Conservation (phyloP, 257 asterid species). For the Fraxinus cuspidata region DNA sequence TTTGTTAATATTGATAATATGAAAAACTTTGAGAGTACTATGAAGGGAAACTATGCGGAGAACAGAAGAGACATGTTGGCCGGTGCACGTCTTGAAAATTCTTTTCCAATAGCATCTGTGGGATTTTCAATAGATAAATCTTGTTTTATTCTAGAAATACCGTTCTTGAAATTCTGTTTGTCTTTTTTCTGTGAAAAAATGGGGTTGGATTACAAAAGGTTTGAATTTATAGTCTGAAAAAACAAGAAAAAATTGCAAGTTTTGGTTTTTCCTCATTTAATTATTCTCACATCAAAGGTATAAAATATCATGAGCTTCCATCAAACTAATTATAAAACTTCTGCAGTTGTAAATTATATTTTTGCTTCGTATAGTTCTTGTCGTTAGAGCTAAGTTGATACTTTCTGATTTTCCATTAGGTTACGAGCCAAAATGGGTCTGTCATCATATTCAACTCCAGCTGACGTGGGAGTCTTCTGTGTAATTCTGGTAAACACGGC, state of each 20-base stretch:
- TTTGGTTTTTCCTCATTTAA: background rate
- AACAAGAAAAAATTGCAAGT: background rate
- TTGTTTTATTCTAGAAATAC: background rate
- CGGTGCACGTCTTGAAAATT: background rate
- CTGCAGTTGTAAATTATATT: background rate
- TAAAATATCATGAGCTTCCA: background rate
- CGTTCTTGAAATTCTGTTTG: background rate
- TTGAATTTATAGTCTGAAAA: background rate
- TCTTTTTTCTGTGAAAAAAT: background rate
- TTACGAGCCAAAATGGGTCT: constrained; percentile 60
- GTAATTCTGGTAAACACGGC: constrained; percentile 81
- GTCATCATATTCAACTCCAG: constrained; percentile 76
- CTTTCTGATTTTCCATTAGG: constrained; percentile 28
- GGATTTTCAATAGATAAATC: background rate
- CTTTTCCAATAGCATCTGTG: background rate
- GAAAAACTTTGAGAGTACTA: background rate
- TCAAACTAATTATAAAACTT: background rate
- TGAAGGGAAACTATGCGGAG: background rate
- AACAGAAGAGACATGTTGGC: background rate
- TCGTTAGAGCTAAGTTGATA: constrained; percentile 20
- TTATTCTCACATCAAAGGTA: background rate
- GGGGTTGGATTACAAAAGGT: background rate
- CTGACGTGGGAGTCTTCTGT: constrained; percentile 84
- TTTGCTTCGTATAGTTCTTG: background rate
- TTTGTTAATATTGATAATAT: background rate